phyloP scores from a whole-genome alignment of 495 filamentous ascomycete genomes.

The Xylaria telfairii region DNA sequence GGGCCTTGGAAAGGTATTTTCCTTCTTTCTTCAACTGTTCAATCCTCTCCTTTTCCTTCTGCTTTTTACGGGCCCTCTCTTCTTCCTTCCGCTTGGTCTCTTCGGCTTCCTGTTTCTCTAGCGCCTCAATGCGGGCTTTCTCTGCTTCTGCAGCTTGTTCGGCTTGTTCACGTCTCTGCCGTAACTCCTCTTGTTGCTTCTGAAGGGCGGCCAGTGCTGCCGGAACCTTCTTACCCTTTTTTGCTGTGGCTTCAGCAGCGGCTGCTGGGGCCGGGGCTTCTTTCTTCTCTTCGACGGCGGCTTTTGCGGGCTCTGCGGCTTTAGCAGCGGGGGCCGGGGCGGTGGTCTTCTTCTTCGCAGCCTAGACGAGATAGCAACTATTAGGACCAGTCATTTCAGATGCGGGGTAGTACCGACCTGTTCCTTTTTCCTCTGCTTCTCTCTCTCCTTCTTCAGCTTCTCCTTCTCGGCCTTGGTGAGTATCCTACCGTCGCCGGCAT shows the following conservation, averaged over 20 bases:
- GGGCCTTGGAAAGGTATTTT: slow-evolving; percentile 92
- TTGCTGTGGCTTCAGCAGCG: slow-evolving; percentile 54
- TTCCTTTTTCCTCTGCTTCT: slow-evolving; percentile 95
- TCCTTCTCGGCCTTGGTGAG: slow-evolving; percentile 97
- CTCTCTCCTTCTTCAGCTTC: slow-evolving; percentile 90
- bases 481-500: slow-evolving; percentile 66
- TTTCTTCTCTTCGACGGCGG: slow-evolving; percentile 55
- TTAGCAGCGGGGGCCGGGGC: slow-evolving; percentile 56
- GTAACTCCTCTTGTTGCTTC: slow-evolving; percentile 87
- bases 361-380: slow-evolving; percentile 44
- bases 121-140: slow-evolving; percentile 72
- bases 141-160: slow-evolving; percentile 74
- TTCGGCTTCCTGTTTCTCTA: slow-evolving; percentile 65
- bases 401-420: slow-evolving; percentile 58
- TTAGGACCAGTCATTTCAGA: slow-evolving; percentile 32
- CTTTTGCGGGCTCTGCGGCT: slow-evolving; percentile 54
- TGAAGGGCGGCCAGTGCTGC: slow-evolving; percentile 81
- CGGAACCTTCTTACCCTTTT: slow-evolving; percentile 93
- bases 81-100: slow-evolving; percentile 61
- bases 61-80: slow-evolving; percentile 84
- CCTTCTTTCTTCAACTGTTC: slow-evolving; percentile 96
- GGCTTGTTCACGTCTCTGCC: slow-evolving; percentile 75
- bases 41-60: slow-evolving; percentile 93
- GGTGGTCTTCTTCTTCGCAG: slow-evolving; percentile 71
- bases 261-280: slow-evolving; percentile 49